phyloP scores from a whole-genome alignment of 768 basidiomycete species.

The Rhizopogon sp. region DNA sequence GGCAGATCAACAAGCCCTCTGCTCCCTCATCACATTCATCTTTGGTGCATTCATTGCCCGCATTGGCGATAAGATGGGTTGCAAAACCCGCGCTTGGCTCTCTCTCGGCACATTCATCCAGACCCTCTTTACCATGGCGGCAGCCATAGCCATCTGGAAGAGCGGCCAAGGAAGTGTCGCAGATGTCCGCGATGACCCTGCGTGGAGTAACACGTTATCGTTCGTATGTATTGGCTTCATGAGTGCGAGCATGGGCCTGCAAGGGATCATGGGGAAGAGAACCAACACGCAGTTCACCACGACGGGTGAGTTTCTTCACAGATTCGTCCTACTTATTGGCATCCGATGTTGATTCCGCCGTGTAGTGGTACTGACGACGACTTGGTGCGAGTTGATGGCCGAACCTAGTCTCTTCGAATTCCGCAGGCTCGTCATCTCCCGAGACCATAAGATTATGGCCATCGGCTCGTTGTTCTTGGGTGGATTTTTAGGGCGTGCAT shows the following conservation, averaged over 20 bases:
- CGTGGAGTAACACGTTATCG: conserved; percentile 61
- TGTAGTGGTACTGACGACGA: conserved; percentile 73
- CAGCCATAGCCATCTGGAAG: conserved; percentile 65
- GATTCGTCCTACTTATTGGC: neutral
- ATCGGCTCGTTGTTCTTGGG: conserved; percentile 62
- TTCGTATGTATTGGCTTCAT: conserved; percentile 73
- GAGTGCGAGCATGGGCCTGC: conserved; percentile 72
- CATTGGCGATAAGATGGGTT: conserved; percentile 66
- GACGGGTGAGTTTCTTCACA: conserved; percentile 44
- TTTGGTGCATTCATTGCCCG: conserved; percentile 68
- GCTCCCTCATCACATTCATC: conserved; percentile 66
- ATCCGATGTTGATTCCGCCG: neutral
- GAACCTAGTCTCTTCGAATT: conserved; percentile 66
- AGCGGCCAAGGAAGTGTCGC: conserved; percentile 52
- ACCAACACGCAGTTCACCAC: conserved; percentile 72
- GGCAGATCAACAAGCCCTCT: conserved; percentile 75
- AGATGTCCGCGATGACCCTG: conserved; percentile 47
- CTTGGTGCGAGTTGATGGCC: conserved; percentile 80
- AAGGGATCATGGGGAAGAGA: conserved; percentile 77
- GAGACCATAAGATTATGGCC: conserved; percentile 67
- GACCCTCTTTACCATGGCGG: conserved; percentile 68
- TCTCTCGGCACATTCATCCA: conserved; percentile 63
- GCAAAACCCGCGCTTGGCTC: conserved; percentile 68
- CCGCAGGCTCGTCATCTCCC: conserved; percentile 43
- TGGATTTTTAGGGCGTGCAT: conserved; percentile 57